Evolutionary conservation across 192 early-diverging fungal genomes (phyloP).

Genomic region (Backusella australiensis): DNA sequence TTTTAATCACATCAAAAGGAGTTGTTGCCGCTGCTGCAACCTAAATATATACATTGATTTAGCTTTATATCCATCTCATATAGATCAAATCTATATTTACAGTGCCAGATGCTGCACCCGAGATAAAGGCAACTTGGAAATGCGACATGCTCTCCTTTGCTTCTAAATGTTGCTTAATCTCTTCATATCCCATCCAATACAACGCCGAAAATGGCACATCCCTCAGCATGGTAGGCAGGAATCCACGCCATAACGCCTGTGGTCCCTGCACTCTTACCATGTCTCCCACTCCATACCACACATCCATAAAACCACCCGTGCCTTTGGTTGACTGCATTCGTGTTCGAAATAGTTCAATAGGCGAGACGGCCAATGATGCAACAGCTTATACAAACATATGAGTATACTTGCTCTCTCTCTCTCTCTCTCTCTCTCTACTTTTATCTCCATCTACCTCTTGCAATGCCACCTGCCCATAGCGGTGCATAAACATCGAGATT

Average conservation of each 20-base stretch:
- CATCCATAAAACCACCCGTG: conserved; percentile 52
- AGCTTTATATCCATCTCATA: background rate
- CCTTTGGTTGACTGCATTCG: conserved; percentile 79
- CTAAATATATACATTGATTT: conserved; percentile 27
- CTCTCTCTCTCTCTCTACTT: too few relatives aligned
- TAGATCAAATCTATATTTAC: conserved; percentile 35
- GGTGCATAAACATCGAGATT: conserved; percentile 60
- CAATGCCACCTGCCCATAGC: conserved; percentile 71
- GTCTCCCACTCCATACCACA: conserved; percentile 52
- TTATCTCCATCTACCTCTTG: conserved; percentile 53
- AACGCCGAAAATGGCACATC: conserved; percentile 95
- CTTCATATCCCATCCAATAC: conserved; percentile 94
- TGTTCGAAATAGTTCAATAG: conserved; percentile 89
- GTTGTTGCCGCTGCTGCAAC: conserved; percentile 84
- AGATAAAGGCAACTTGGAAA: conserved; percentile 70
- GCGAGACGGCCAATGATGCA: conserved; percentile 80
- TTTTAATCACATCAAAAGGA: conserved; percentile 97
- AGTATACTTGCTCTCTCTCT: too few relatives aligned
- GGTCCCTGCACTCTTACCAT: conserved; percentile 66
- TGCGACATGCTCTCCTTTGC: conserved; percentile 38
- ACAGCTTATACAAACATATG: conserved; percentile 43
- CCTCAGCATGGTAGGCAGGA: conserved; percentile 87
- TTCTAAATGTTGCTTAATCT: conserved; percentile 52
- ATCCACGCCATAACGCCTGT: conserved; percentile 78
- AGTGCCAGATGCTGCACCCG: conserved; percentile 85